phyloP scores from a whole-genome alignment of 257 asterid species.

The Parsonsia alboflavescens region DNA sequence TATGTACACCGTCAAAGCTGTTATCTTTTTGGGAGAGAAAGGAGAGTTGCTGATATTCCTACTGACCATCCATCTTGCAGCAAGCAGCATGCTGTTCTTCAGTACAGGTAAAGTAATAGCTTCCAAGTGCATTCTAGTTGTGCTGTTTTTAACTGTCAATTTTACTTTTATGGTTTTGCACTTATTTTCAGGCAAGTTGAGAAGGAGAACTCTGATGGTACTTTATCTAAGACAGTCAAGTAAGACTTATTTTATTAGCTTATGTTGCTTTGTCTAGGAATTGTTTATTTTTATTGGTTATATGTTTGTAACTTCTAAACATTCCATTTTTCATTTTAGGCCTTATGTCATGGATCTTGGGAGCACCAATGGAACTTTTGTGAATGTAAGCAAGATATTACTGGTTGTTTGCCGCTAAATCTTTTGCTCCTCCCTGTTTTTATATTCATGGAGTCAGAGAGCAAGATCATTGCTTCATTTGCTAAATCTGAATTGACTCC shows the following conservation, averaged over 20 bases:
- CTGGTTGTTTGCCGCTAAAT: neutral
- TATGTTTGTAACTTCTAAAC: conserved; percentile 15
- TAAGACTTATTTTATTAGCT: conserved; percentile 22
- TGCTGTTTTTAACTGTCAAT: conserved; percentile 6
- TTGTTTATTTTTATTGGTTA: conserved; percentile 7
- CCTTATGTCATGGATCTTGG: conserved; percentile 98
- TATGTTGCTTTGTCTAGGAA: conserved; percentile 13
- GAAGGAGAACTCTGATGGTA: conserved; percentile 79
- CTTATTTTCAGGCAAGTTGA: conserved; percentile 76
- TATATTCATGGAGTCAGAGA: conserved; percentile 2
- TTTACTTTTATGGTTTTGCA: conserved; percentile 2
- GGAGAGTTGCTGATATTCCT: conserved; percentile 92
- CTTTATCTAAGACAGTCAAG: conserved; percentile 65
- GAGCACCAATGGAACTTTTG: conserved; percentile 89
- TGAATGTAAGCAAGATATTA: conserved; percentile 56
- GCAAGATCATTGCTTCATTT: neutral
- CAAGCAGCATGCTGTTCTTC: conserved; percentile 98
- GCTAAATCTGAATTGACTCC: conserved; percentile 4
- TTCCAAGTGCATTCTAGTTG: neutral
- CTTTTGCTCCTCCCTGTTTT: conserved; percentile 11
- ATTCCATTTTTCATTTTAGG: conserved; percentile 37
- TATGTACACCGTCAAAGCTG: conserved; percentile 91
- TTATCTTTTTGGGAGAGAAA: conserved; percentile 97
- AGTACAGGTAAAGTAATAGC: conserved; percentile 55
- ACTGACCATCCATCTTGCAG: conserved; percentile 99